Evolutionary conservation across 768 basidiomycete genomes (phyloP).

Genomic region (Dacryopinax spathularia): DNA sequence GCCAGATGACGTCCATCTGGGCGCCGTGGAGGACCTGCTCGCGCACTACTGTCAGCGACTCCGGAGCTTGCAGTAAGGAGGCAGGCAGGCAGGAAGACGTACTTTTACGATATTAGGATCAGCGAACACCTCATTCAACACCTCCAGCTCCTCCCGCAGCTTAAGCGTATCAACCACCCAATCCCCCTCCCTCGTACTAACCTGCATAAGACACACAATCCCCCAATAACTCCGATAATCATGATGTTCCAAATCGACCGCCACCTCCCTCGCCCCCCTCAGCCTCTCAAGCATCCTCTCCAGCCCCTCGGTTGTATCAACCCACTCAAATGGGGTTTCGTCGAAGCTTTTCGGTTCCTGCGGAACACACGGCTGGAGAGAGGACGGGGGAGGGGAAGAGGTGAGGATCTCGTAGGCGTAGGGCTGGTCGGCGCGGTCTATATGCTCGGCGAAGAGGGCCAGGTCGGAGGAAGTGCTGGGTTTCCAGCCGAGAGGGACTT

Average conservation of each 20-base stretch:
- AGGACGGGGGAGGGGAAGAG: slow-evolving; percentile 50
- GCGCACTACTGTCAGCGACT: neutral
- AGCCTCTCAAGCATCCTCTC: slow-evolving; percentile 52
- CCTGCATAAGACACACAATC: slow-evolving; percentile 86
- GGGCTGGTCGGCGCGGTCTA: slow-evolving; percentile 42
- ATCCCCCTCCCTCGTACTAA: slow-evolving; percentile 70
- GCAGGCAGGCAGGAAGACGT: slow-evolving; percentile 12
- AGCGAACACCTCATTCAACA: slow-evolving; percentile 70
- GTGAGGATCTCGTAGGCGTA: slow-evolving; percentile 78
- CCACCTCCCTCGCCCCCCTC: slow-evolving; percentile 57
- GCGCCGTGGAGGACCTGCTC: slow-evolving; percentile 84
- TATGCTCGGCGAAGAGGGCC: slow-evolving; percentile 11
- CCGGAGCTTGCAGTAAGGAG: neutral
- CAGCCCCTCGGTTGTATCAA: slow-evolving; percentile 45
- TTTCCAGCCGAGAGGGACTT: slow-evolving; percentile 60
- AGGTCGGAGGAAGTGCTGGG: neutral
- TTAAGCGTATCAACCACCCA: slow-evolving; percentile 74
- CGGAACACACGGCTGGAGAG: slow-evolving; percentile 36
- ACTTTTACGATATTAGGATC: slow-evolving; percentile 79
- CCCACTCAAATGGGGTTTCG: slow-evolving; percentile 53
- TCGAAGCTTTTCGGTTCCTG: slow-evolving; percentile 41
- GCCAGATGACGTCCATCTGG: slow-evolving; percentile 86
- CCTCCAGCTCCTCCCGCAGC: slow-evolving; percentile 57
- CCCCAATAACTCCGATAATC: slow-evolving; percentile 71
- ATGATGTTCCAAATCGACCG: slow-evolving; percentile 92